Evolutionary conservation across 23 red algal genomes (phyloP), one percentile per base, ranked within the genome.

Genomic region (Gracilariopsis chorda): DNA sequence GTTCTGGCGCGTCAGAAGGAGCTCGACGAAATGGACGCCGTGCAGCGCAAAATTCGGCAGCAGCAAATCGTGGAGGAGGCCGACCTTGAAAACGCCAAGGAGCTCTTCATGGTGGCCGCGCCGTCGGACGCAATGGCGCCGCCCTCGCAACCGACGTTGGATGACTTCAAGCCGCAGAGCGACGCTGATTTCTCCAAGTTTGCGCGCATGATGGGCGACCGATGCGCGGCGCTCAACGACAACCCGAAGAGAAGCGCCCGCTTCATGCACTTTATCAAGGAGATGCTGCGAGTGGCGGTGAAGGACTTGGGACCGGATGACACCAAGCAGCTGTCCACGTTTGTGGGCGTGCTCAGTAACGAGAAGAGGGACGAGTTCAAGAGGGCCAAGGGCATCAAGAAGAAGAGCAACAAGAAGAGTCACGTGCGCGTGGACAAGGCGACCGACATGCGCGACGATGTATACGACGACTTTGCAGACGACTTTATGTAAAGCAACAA

Each of bases 1-100:
- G 28, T 78, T 20, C 19, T 84, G 65, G 76, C 73, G 43, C 91
- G 80, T 32, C 78, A 94, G 71, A 56, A 75, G 25, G 82, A 94
- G 67, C 8, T 94, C 13, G 82, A 72, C 40, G 92, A 63, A 47
- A 84, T 94, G 60, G 70, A 55, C 21, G 78, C 23, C 23, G 51
- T 78, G 4, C 80, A 86, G 57, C 47, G 84, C 24, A 94, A 94
- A 39, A 32, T 78, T 39, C 53, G 61, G 27, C 51, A 81, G 81
- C 92, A 94, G 56, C 73, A 75, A 20, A 72, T 94, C 32, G 92
- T 94, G 8, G 92, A 94, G 65, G 82, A 94, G 73, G 80, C 80
- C 11, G 92, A 94, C 55, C 17, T 94, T 27, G 72, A 94, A 69
- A 94, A 86, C 44, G 43, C 92, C 13, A 78, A 79, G 33, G 92